Evolutionary conservation across 139 green algal genomes (phyloP).

Genomic region (Auxenochlorella pyrenoidosa): DNA sequence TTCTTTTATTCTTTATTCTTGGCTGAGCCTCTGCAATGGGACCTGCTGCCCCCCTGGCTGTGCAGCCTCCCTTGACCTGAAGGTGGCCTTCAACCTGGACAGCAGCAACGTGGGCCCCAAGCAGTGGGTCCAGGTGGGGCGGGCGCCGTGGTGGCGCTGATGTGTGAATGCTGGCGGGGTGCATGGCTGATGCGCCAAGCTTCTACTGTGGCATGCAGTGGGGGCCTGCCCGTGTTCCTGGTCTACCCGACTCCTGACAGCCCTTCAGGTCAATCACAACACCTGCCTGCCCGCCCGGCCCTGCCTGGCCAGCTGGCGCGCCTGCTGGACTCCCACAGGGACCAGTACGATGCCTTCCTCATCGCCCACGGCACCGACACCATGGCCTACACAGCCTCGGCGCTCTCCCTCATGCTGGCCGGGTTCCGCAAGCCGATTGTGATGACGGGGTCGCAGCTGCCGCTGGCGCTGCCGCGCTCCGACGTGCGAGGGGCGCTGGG

Average conservation of each 20-base stretch:
- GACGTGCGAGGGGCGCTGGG: constrained; percentile 61
- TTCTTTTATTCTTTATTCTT: too few relatives aligned
- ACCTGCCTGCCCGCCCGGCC: too few relatives aligned
- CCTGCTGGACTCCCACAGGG: constrained; percentile 66
- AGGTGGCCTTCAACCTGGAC: constrained; percentile 57
- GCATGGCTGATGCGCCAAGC: background rate
- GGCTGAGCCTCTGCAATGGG: too few relatives aligned
- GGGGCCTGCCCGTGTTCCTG: too few relatives aligned
- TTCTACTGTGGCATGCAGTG: too few relatives aligned
- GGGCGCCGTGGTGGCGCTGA: too few relatives aligned
- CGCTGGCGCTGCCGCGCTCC: constrained; percentile 79
- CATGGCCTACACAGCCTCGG: constrained; percentile 86
- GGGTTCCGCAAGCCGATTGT: constrained; percentile 69
- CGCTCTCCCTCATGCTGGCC: constrained; percentile 87
- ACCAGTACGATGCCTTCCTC: constrained; percentile 81
- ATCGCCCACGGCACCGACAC: constrained; percentile 87
- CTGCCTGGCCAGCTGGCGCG: constrained; percentile 56
- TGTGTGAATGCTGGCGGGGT: background rate
- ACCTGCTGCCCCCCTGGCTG: too few relatives aligned
- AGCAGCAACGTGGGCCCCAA: constrained; percentile 66
- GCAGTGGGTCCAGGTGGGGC: constrained; percentile 74
- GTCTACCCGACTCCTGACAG: too few relatives aligned
- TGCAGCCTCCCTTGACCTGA: constrained; percentile 74
- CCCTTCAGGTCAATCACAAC: too few relatives aligned
- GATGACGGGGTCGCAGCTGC: constrained; percentile 81